Evolutionary conservation across 192 early-diverging fungal species (phyloP).

Genomic region (Coemansia sp.): DNA sequence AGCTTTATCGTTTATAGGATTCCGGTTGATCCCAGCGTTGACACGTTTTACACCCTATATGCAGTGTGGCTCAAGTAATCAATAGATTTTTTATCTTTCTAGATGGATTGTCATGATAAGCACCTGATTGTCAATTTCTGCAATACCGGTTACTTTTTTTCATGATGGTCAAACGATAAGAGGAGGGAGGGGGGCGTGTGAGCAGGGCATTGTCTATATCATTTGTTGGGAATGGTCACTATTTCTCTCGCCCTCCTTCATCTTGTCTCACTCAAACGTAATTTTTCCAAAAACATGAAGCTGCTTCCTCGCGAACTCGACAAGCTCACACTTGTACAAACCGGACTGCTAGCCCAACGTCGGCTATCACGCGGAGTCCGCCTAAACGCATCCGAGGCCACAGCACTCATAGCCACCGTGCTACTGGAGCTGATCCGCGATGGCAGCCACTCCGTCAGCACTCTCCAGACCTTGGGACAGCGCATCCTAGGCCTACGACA

Average conservation of each 20-base stretch:
- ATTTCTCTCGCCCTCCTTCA: not conserved
- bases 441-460: constrained; percentile 80
- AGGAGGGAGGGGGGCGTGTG: not conserved
- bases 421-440: constrained; percentile 88
- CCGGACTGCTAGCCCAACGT: constrained; percentile 85
- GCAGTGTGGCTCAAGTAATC: constrained; percentile 26
- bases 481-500: constrained; percentile 84
- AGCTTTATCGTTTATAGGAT: constrained; percentile 31
- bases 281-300: constrained; percentile 52
- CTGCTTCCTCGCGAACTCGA: constrained; percentile 90
- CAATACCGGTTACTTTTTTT: not conserved
- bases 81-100: not conserved
- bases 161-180: not conserved
- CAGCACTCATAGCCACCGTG: constrained; percentile 85
- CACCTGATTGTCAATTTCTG: not conserved
- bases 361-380: constrained; percentile 84
- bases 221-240: not conserved
- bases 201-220: not conserved
- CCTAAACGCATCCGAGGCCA: constrained; percentile 84
- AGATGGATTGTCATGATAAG: not conserved
- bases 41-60: constrained; percentile 25
- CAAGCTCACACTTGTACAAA: constrained; percentile 88
- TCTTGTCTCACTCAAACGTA: not conserved
- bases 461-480: constrained; percentile 85
- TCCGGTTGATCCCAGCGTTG: constrained; percentile 18